Percentiles rank a stretch among this genome's conserved stretches.
Evolutionary conservation across 805 yeast genomes (phyloP).

Genomic region (Wickerhamomyces canadensis): DNA sequence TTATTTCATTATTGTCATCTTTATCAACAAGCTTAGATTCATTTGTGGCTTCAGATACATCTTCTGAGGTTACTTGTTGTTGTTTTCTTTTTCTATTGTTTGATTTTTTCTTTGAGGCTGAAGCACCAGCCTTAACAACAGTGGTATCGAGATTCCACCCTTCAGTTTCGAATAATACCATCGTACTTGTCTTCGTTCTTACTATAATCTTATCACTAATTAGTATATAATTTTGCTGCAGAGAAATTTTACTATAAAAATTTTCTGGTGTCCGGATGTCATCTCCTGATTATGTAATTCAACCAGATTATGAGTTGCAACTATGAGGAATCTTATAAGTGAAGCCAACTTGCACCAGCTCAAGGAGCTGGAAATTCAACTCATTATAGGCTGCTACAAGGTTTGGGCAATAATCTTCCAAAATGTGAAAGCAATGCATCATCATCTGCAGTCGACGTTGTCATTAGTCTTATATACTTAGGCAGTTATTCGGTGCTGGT

Average conservation of each 20-base stretch:
- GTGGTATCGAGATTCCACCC: constrained; percentile 71
- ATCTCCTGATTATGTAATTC: constrained; percentile 9
- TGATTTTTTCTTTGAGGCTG: constrained; percentile 24
- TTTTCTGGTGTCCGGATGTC: constrained; percentile 2
- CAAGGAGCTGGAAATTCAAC: no score
- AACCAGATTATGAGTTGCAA: constrained; percentile 12
- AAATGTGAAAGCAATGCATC: no score
- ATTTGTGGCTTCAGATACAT: constrained; percentile 7
- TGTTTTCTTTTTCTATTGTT: constrained; percentile 21
- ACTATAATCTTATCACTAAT: no score
- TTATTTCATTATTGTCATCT: constrained; percentile 5
- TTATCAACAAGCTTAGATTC: constrained; percentile 3
- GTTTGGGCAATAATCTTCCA: no score
- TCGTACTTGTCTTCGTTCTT: constrained; percentile 18
- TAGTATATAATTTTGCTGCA: no score
- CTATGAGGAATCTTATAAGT: no score
- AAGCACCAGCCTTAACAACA: constrained; percentile 41
- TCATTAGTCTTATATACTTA: no score
- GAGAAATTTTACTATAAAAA: no score
- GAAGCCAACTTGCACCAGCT: no score
- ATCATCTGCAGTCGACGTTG: no score
- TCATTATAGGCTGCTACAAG: no score
- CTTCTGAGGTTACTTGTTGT: constrained; percentile 9
- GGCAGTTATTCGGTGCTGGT: no score
- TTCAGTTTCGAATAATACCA: constrained; percentile 73